Percentiles rank a stretch among this genome's conserved stretches.
Evolutionary conservation across 495 filamentous ascomycete genomes (phyloP).

Genomic region (Talaromyces trachyspermus): DNA sequence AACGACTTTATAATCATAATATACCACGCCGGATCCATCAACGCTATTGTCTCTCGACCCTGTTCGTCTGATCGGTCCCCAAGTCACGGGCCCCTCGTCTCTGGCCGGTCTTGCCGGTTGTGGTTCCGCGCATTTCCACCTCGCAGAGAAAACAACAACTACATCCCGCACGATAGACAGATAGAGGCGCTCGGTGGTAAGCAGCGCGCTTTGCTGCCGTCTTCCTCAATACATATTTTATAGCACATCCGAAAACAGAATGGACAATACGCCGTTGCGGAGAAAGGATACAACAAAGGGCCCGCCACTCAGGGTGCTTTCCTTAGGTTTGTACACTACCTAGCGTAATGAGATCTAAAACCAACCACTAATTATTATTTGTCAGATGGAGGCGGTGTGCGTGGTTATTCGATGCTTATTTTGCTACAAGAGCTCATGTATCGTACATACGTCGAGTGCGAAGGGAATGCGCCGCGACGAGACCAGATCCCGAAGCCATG

Average conservation of each 20-base stretch:
- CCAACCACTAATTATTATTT: conserved; percentile 13
- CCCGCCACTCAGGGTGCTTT: conserved; percentile 84
- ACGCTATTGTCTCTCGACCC: too few relatives aligned
- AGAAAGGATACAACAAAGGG: conserved; percentile 93
- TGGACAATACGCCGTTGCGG: conserved; percentile 38
- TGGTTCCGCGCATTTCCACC: too few relatives aligned
- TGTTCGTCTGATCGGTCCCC: too few relatives aligned
- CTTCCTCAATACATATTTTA: conserved; percentile 11
- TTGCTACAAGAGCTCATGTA: conserved; percentile 96
- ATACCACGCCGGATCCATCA: too few relatives aligned
- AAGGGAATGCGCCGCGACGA: conserved; percentile 74
- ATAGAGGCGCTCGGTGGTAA: conserved; percentile 10
- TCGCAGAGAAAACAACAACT: too few relatives aligned
- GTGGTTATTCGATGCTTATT: conserved; percentile 94
- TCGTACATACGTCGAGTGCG: conserved; percentile 74
- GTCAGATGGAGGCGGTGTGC: conserved; percentile 89
- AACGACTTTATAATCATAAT: too few relatives aligned
- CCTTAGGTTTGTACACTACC: conserved; percentile 58
- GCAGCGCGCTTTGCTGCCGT: conserved; percentile 17
- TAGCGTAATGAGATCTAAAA: not conserved
- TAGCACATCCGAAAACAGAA: conserved; percentile 9
- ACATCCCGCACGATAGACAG: too few relatives aligned
- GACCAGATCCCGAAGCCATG: conserved; percentile 92
- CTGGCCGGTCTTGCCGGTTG: too few relatives aligned
- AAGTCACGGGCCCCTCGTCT: too few relatives aligned